Percentiles rank a stretch among this genome's conserved stretches.
phyloP scores from a whole-genome alignment of 164 flowering plant species.

The Umbellularia californica region DNA sequence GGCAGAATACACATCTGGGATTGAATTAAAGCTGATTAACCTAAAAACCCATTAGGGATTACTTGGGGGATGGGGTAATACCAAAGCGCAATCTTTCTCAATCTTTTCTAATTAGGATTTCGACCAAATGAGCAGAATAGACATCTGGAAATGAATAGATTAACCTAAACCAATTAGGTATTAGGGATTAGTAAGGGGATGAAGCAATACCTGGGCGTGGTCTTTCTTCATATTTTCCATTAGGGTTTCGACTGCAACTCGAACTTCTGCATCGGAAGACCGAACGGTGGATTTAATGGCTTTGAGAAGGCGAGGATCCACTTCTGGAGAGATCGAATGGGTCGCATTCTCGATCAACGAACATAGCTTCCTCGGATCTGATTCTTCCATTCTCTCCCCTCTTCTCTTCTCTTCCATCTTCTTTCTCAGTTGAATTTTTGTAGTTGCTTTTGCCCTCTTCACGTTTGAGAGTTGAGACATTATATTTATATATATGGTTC shows the following conservation, averaged over 20 bases:
- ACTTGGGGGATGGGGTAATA: too few species aligned
- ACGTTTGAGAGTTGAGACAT: neutral
- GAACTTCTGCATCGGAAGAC: slow-evolving; percentile 72
- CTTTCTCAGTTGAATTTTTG: neutral
- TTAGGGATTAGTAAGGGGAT: neutral
- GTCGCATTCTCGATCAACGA: slow-evolving; percentile 77
- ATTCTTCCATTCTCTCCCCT: neutral
- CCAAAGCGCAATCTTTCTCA: too few species aligned
- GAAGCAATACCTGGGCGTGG: slow-evolving; percentile 67
- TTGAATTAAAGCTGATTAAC: too few species aligned
- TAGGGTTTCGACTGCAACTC: slow-evolving; percentile 60
- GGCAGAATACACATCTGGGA: too few species aligned
- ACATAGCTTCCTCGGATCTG: slow-evolving; percentile 1
- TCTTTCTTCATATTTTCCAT: slow-evolving; percentile 75
- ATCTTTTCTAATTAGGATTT: too few species aligned
- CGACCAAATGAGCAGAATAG: too few species aligned
- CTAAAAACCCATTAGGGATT: too few species aligned
- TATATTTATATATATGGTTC: neutral
- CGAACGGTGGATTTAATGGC: slow-evolving; percentile 76
- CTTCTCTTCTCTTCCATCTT: neutral
- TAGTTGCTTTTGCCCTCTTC: neutral
- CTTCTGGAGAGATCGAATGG: slow-evolving; percentile 57
- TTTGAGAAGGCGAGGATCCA: slow-evolving; percentile 75
- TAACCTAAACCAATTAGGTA: too few species aligned
- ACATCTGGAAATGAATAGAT: too few species aligned